phyloP scores from a whole-genome alignment of 768 basidiomycete species.

The Sistotremastrum suecicum region DNA sequence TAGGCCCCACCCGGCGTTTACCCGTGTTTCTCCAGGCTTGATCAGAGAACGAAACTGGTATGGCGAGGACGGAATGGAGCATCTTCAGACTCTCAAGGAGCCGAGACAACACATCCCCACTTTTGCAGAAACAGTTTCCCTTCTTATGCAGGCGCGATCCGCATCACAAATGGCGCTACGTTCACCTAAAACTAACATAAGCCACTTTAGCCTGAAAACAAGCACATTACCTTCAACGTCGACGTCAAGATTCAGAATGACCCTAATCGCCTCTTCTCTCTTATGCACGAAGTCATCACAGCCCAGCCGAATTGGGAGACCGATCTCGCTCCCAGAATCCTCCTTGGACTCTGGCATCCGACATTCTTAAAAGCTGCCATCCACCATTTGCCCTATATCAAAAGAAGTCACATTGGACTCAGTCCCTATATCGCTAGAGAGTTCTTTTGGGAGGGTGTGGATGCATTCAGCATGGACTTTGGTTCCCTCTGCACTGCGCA shows the following conservation, averaged over 20 bases:
- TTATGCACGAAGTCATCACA: slow-evolving; percentile 61
- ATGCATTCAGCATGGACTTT: slow-evolving; percentile 81
- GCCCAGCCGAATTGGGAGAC: slow-evolving; percentile 60
- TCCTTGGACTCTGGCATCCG: slow-evolving; percentile 85
- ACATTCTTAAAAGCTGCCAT: slow-evolving; percentile 72
- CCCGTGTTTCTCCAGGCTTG: slow-evolving; percentile 26
- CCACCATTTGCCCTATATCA: slow-evolving; percentile 64
- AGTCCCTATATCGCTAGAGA: slow-evolving; percentile 58
- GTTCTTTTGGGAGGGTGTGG: slow-evolving; percentile 82
- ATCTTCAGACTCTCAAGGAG: slow-evolving; percentile 63
- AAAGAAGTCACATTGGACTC: slow-evolving; percentile 72
- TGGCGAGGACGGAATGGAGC: slow-evolving; percentile 57
- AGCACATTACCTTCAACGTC: slow-evolving; percentile 66
- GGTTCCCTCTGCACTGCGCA: slow-evolving; percentile 52
- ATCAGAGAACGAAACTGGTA: slow-evolving; percentile 64
- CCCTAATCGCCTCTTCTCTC: slow-evolving; percentile 66
- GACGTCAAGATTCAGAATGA: slow-evolving; percentile 93
- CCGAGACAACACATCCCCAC: slow-evolving; percentile 85
- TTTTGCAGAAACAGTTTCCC: slow-evolving; percentile 67
- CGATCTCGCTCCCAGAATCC: slow-evolving; percentile 60
- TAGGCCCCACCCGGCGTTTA: too few relatives aligned
- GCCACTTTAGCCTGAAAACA: slow-evolving; percentile 49
- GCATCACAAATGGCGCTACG: background rate
- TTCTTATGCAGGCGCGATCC: slow-evolving; percentile 55
- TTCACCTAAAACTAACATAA: background rate